Evolutionary conservation across 305 asterid genomes (phyloP).

Genomic region (Fraxinus dipetala): DNA sequence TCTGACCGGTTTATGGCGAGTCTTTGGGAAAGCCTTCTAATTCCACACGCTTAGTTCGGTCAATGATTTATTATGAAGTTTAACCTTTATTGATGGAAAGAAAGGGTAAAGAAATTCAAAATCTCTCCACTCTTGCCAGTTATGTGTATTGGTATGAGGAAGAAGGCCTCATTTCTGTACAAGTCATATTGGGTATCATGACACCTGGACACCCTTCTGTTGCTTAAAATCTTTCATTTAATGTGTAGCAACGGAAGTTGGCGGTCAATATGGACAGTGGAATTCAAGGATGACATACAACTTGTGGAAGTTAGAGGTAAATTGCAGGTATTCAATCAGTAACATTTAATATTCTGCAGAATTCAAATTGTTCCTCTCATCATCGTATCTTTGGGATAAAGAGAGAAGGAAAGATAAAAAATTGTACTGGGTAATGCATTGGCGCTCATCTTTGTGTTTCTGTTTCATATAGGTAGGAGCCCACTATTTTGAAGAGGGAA

Average conservation of each 20-base stretch:
- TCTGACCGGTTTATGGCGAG: neutral
- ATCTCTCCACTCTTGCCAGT: neutral
- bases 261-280: constrained; percentile 78
- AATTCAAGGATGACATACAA: constrained; percentile 75
- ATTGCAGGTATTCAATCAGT: constrained; percentile 59
- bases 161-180: constrained; percentile 2
- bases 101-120: neutral
- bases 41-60: neutral
- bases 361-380: neutral
- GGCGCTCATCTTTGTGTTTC: constrained; percentile 1
- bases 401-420: neutral
- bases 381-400: neutral
- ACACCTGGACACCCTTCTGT: constrained; percentile 13
- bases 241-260: constrained; percentile 84
- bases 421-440: neutral
- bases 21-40: neutral
- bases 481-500: constrained; percentile 97
- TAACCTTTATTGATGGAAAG: neutral
- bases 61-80: neutral
- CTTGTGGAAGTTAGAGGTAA: constrained; percentile 72
- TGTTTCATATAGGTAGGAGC: constrained; percentile 72
- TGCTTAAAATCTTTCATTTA: constrained; percentile 28
- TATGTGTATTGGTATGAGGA: constrained; percentile 13
- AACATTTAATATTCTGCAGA: constrained; percentile 16
- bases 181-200: constrained; percentile 11